A percentile compares a stretch with the other conserved stretches of the same genome.
These are phyloP conservation scores for Onygena corvina DNA, from an alignment of 2,329 filamentous ascomycete species.

Conservation along the genomic window DNA sequence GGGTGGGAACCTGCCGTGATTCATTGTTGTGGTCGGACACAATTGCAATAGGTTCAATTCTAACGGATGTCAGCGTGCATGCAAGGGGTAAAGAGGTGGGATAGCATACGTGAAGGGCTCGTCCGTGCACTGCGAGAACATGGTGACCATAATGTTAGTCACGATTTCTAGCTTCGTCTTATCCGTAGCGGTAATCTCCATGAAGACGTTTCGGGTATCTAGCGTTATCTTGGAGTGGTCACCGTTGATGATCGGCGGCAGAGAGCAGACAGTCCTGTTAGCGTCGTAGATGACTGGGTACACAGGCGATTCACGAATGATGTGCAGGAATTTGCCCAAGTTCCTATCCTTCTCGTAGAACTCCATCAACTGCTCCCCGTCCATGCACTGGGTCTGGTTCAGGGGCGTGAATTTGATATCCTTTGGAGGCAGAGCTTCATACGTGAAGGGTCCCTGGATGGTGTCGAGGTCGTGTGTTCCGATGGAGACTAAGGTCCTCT, in stretches of 20 bases:
- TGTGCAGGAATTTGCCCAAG: conserved; percentile 78
- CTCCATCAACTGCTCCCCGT: conserved; percentile 75
- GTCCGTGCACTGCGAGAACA: conserved; percentile 87
- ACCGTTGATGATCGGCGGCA: conserved; percentile 96
- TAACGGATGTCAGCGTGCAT: conserved; percentile 15
- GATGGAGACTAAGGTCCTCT: conserved; percentile 89
- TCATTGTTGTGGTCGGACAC: conserved; percentile 82
- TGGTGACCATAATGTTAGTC: conserved; percentile 86
- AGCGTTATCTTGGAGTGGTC: conserved; percentile 93
- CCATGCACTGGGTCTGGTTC: conserved; percentile 84
- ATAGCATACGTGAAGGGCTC: conserved; percentile 61
- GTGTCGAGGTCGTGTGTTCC: conserved; percentile 95
- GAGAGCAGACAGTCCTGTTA: conserved; percentile 73
- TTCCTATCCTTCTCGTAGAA: conserved; percentile 96
- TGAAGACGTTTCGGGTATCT: conserved; percentile 84
- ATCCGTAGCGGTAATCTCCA: conserved; percentile 93
- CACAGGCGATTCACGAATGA: conserved; percentile 83
- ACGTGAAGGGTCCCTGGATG: conserved; percentile 86
- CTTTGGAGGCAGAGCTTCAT: conserved; percentile 82
- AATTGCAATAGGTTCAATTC: conserved; percentile 81
- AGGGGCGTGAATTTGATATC: conserved; percentile 83
- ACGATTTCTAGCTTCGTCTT: conserved; percentile 94
- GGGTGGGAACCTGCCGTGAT: conserved; percentile 66
- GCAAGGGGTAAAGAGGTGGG: not conserved
- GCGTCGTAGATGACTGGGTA: conserved; percentile 95